These are phyloP conservation scores for Spathaspora passalidarum DNA, from an alignment of 805 yeast genomes.

Conservation along the genomic window DNA sequence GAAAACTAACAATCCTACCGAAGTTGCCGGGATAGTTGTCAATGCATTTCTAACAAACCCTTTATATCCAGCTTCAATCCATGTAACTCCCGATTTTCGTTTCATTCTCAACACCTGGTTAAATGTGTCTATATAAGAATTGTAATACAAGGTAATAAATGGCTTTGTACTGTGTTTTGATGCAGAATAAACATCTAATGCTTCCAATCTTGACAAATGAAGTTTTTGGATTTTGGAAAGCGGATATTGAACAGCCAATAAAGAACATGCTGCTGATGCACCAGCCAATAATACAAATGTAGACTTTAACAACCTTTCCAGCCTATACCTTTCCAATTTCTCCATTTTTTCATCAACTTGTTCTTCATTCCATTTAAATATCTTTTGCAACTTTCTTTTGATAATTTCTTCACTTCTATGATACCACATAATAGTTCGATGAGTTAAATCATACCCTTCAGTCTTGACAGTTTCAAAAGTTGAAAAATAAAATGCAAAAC, in stretches of 20 bases:
- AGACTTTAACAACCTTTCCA: constrained; percentile 56
- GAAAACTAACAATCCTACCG: constrained; percentile 78
- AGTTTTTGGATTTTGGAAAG: constrained; percentile 74
- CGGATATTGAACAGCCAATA: constrained; percentile 82
- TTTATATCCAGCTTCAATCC: constrained; percentile 69
- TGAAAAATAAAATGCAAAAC: constrained; percentile 81
- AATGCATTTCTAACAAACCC: constrained; percentile 75
- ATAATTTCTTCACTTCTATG: constrained; percentile 39
- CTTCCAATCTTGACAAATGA: constrained; percentile 76
- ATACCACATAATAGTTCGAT: constrained; percentile 42
- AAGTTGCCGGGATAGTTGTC: constrained; percentile 82
- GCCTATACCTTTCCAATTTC: constrained; percentile 30
- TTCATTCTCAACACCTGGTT: constrained; percentile 55
- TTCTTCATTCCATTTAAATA: constrained; percentile 14
- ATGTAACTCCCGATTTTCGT: constrained; percentile 50
- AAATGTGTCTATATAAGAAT: constrained; percentile 75
- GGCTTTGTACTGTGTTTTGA: constrained; percentile 22
- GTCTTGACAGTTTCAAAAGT: constrained; percentile 79
- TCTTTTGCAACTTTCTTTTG: constrained; percentile 23
- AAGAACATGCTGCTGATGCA: constrained; percentile 75
- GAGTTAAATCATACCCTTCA: constrained; percentile 51
- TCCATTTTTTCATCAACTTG: constrained; percentile 20
- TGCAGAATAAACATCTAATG: constrained; percentile 62
- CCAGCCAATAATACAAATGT: constrained; percentile 79
- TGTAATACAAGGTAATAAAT: constrained; percentile 55